Percentiles rank a stretch among this genome's conserved stretches.
phyloP scores from a whole-genome alignment of 2,329 filamentous ascomycete genomes.

The Rhinocladiella mackenziei region DNA sequence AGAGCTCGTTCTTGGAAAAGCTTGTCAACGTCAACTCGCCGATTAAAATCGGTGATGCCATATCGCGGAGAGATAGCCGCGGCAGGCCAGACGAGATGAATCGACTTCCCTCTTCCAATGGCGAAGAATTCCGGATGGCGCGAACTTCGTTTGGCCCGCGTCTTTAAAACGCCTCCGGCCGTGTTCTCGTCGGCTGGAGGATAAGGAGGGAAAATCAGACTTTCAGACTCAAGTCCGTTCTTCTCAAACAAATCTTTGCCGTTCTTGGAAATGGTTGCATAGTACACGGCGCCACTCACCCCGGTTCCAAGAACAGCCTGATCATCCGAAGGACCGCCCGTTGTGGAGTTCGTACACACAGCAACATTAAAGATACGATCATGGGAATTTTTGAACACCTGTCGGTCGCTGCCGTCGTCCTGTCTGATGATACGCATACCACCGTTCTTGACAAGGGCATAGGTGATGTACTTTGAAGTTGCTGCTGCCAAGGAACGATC shows the following conservation, averaged over 20 bases:
- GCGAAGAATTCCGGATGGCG: constrained; percentile 91
- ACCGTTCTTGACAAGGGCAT: constrained; percentile 88
- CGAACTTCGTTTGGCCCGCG: constrained; percentile 82
- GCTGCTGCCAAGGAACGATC: constrained; percentile 90
- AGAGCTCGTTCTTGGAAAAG: constrained; percentile 82
- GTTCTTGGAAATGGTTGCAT: constrained; percentile 73
- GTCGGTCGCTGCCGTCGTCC: constrained; percentile 85
- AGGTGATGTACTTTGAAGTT: constrained; percentile 86
- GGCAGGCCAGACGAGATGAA: constrained; percentile 73
- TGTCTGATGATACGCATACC: constrained; percentile 91
- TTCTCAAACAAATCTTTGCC: constrained; percentile 76
- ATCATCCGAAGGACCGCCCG: constrained; percentile 53
- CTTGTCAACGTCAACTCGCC: constrained; percentile 76
- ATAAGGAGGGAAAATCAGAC: constrained; percentile 84
- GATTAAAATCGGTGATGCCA: constrained; percentile 48
- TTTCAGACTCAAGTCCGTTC: constrained; percentile 74
- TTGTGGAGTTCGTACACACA: constrained; percentile 64
- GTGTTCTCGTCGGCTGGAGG: constrained; percentile 83
- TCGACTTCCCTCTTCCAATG: constrained; percentile 91
- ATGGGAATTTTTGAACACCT: constrained; percentile 84
- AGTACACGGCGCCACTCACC: constrained; percentile 95
- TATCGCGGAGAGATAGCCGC: constrained; percentile 51
- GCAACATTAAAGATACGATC: constrained; percentile 95
- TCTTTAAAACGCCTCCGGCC: constrained; percentile 90
- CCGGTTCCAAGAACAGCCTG: constrained; percentile 90